Conservation (phyloP, 257 asterid genomes). For the Cinchona pubescens region DNA sequence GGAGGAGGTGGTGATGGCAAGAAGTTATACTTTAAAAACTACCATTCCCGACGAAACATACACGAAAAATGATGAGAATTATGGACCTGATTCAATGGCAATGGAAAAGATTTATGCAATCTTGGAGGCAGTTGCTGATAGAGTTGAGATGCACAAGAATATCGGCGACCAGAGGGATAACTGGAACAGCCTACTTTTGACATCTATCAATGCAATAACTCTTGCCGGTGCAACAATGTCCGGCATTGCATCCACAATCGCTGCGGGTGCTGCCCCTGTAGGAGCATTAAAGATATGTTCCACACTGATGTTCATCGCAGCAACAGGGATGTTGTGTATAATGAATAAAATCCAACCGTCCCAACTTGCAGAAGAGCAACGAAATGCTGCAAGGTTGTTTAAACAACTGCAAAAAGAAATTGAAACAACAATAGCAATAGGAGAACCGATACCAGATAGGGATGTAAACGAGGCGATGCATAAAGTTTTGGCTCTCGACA, state of each 20-base stretch:
- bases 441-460: conserved; percentile 25
- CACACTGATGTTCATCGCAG: conserved; percentile 32
- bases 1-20: neutral
- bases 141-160: conserved; percentile 59
- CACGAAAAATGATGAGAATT: neutral
- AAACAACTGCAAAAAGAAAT: conserved; percentile 50
- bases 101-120: conserved; percentile 46
- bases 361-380: conserved; percentile 74
- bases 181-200: conserved; percentile 52
- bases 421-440: conserved; percentile 33
- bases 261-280: conserved; percentile 12
- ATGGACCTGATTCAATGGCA: conserved; percentile 21
- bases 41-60: neutral
- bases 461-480: conserved; percentile 55
- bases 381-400: conserved; percentile 62
- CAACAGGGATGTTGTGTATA: conserved; percentile 32
- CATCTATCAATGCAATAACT: conserved; percentile 44
- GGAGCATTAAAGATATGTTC: conserved; percentile 26
- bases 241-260: conserved; percentile 27
- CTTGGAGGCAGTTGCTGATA: conserved; percentile 52
- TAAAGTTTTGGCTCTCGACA: conserved; percentile 60
- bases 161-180: conserved; percentile 53
- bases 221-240: conserved; percentile 42
- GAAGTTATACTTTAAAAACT: neutral
- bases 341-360: conserved; percentile 62